Conservation (phyloP, 1,284 basidiomycete genomes). For the Polyporus tsugae region DNA sequence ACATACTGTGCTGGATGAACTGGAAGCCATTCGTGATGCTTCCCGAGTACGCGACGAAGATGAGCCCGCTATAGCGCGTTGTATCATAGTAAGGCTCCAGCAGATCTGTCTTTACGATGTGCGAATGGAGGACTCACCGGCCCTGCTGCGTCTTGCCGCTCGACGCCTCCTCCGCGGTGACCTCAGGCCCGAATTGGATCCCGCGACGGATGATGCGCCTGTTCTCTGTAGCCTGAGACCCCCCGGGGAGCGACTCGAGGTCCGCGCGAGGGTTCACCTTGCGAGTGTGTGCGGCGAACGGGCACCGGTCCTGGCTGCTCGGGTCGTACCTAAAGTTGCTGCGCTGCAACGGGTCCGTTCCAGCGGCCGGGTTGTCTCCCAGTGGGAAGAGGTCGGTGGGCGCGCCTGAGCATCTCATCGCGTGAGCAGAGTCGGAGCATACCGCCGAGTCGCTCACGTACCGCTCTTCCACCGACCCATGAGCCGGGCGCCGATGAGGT, state of each 20-base stretch:
- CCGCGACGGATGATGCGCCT: slow-evolving; percentile 46
- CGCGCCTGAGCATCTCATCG: slow-evolving; percentile 36
- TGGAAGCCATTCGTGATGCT: slow-evolving; percentile 55
- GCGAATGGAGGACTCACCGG: slow-evolving; percentile 35
- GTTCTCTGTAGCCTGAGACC: slow-evolving; percentile 15
- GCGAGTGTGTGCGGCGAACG: slow-evolving; percentile 63
- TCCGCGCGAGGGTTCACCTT: slow-evolving; percentile 58
- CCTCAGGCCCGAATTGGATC: slow-evolving; percentile 51
- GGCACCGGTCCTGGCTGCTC: slow-evolving; percentile 52
- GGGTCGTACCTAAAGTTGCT: slow-evolving; percentile 47
- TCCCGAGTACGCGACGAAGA: slow-evolving; percentile 59
- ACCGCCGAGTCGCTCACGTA: slow-evolving; percentile 33
- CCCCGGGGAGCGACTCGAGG: slow-evolving; percentile 15
- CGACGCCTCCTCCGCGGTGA: slow-evolving; percentile 47
- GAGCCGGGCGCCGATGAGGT: slow-evolving; percentile 59
- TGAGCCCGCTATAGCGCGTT: slow-evolving; percentile 44
- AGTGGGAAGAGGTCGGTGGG: slow-evolving; percentile 46
- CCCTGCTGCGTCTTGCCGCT: slow-evolving; percentile 47
- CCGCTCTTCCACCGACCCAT: slow-evolving; percentile 70
- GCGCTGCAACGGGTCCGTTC: slow-evolving; percentile 43
- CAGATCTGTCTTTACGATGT: not conserved
- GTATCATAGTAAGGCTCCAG: not conserved
- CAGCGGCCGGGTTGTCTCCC: slow-evolving; percentile 44
- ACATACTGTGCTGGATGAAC: slow-evolving; percentile 51
- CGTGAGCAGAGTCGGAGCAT: not conserved